These are phyloP conservation scores for Saitozyma podzolica DNA, from an alignment of 768 basidiomycete species.

Conservation along the genomic window DNA sequence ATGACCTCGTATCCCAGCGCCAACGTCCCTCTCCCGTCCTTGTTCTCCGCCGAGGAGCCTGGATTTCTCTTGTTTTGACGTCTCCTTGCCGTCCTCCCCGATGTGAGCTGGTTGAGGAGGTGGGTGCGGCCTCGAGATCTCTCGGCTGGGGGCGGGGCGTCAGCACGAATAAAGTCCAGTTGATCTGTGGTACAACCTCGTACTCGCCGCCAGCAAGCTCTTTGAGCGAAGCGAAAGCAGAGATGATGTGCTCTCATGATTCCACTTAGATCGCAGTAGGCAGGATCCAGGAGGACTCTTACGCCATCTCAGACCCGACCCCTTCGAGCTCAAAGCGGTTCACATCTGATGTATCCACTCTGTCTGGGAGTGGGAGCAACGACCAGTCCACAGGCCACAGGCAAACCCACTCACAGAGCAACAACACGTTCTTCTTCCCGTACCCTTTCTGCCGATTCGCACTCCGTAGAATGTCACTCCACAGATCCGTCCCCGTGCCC, in stretches of 20 bases:
- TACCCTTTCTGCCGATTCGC: constrained; percentile 66
- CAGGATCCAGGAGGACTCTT: too few relatives aligned
- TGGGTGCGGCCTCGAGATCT: constrained; percentile 30
- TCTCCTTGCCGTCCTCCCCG: constrained; percentile 48
- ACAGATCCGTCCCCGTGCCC: constrained; percentile 59
- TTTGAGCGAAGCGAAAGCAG: too few relatives aligned
- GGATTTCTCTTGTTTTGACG: constrained; percentile 60
- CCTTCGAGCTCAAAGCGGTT: too few relatives aligned
- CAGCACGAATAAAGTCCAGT: neutral
- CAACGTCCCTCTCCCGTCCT: constrained; percentile 62
- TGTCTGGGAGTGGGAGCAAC: too few relatives aligned
- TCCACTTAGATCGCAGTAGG: too few relatives aligned
- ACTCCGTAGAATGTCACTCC: constrained; percentile 87
- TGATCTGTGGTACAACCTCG: too few relatives aligned
- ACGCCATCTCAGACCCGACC: too few relatives aligned
- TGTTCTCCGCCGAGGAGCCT: constrained; percentile 1
- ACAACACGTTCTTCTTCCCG: constrained; percentile 80
- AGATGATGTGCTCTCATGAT: too few relatives aligned
- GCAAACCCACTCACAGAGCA: constrained; percentile 60
- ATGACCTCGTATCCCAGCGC: constrained; percentile 91
- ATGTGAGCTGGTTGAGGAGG: constrained; percentile 25
- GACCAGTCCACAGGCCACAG: too few relatives aligned
- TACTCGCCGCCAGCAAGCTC: too few relatives aligned
- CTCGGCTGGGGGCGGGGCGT: constrained; percentile 22
- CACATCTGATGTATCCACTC: too few relatives aligned